These are phyloP conservation scores for Alternaria longipes DNA, from an alignment of 2,329 filamentous ascomycete species.

Conservation along the genomic window DNA sequence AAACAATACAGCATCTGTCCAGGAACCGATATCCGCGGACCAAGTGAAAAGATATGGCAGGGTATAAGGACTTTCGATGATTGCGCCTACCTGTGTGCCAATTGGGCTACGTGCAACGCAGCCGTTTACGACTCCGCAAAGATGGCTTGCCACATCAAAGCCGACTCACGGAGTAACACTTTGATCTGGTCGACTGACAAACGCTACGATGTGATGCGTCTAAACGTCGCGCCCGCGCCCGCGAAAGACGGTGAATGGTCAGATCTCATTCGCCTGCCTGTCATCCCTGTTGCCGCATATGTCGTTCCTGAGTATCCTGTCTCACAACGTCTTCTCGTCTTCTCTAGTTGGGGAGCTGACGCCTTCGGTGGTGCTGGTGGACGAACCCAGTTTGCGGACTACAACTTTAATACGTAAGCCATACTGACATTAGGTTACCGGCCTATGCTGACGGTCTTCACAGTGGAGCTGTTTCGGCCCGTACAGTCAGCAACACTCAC, in stretches of 20 bases:
- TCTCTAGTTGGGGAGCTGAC: slow-evolving; percentile 40
- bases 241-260: slow-evolving; percentile 36
- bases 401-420: slow-evolving; percentile 37
- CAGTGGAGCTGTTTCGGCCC: slow-evolving; percentile 34
- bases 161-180: slow-evolving; percentile 29
- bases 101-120: slow-evolving; percentile 26
- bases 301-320: slow-evolving; percentile 37
- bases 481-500: slow-evolving; percentile 35
- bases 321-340: slow-evolving; percentile 33
- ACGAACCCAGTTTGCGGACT: slow-evolving; percentile 37
- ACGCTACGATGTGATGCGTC: slow-evolving; percentile 37
- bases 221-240: slow-evolving; percentile 20
- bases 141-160: slow-evolving; percentile 37
- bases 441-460: slow-evolving; percentile 8
- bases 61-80: slow-evolving; percentile 24
- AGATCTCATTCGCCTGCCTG: slow-evolving; percentile 35
- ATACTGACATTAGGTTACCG: no score
- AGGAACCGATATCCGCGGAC: slow-evolving; percentile 36
- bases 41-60: slow-evolving; percentile 25
- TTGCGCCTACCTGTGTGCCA: slow-evolving; percentile 37
- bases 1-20: slow-evolving; percentile 35
- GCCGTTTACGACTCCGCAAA: slow-evolving; percentile 33
- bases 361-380: slow-evolving; percentile 37
- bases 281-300: slow-evolving; percentile 43
- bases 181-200: slow-evolving; percentile 42